These are phyloP conservation scores for Osmanthus fragrans DNA, from an alignment of 257 asterid species.

Conservation along the genomic window DNA sequence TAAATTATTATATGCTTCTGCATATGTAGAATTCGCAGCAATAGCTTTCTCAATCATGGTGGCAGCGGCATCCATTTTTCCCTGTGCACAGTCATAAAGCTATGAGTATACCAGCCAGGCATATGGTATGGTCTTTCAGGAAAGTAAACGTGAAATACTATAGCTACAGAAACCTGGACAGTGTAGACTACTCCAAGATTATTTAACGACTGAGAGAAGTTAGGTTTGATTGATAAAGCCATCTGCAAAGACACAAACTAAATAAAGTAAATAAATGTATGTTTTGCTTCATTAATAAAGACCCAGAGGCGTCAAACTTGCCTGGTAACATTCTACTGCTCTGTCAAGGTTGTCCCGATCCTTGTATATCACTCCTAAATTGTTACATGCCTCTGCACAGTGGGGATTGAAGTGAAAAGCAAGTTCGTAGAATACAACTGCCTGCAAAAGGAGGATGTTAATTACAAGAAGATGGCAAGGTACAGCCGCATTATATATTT, in stretches of 20 bases:
- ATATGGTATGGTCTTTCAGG: background rate
- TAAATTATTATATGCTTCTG: constrained; percentile 96
- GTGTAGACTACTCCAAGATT: constrained; percentile 92
- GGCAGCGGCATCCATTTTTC: constrained; percentile 99
- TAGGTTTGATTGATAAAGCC: constrained; percentile 95
- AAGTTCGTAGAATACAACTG: constrained; percentile 95
- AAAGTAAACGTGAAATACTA: constrained; percentile 9
- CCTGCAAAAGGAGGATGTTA: constrained; percentile 57
- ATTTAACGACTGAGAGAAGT: constrained; percentile 94
- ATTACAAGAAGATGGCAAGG: constrained; percentile 8
- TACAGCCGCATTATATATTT: background rate
- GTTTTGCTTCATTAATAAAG: constrained; percentile 13
- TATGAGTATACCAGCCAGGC: constrained; percentile 3
- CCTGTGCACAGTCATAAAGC: constrained; percentile 49
- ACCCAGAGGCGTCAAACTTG: constrained; percentile 35
- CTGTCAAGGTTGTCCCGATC: constrained; percentile 98
- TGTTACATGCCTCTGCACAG: constrained; percentile 99
- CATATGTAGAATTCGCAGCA: constrained; percentile 93
- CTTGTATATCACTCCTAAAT: constrained; percentile 96
- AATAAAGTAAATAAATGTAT: constrained; percentile 24
- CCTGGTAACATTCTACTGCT: constrained; percentile 99
- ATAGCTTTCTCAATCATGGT: constrained; percentile 98
- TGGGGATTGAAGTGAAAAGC: constrained; percentile 99
- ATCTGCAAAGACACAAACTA: constrained; percentile 51
- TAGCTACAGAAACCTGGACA: constrained; percentile 73